Base-by-base conservation (phyloP, 2,329 filamentous ascomycete species). In the Mollisia scopiformis region DNA sequence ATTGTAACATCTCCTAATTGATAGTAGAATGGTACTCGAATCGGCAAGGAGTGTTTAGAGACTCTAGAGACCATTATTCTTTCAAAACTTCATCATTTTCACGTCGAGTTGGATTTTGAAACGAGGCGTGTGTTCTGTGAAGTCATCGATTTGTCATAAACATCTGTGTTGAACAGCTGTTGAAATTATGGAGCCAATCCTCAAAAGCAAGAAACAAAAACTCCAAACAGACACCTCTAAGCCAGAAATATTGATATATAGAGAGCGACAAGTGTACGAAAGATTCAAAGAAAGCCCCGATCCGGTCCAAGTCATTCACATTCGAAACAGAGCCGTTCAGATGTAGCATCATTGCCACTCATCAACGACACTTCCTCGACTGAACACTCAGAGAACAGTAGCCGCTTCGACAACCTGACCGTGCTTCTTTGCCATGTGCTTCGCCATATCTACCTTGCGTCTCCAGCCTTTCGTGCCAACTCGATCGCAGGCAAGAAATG, bases 401-500 rank as follows among this genome's bases (percentile, higher is more conserved):
- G 13, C 43, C 16, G 11, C 43, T 16, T 14, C 16, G 8, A 23
- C 21, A 6, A 6, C 11, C 28, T 47, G 23, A 5, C 2, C 16
- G 13, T 66, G 64, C 8, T 46, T 25, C 50, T 62, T 64, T 28
- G 58, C 52, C 37, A 64, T 55, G 31, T 68, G 66, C 59, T 64
- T 68, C 19, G 56, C 23, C 63, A 63, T 63, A 23, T 64, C 66
- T 6, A 11, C 30, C 35, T 57, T n/a, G n/a, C 62, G 53, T 19
- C 56, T 39, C 62, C 63, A 68, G 2, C 64, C 66, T 3, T 67
- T 67, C 13, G 37, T 57, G 1, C 63, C 66, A 19, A 66, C 28
- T 11, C 64, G 61, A 46, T 64, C 52, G 31, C 66, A 67, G 11
- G 62, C 66, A 2, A 46, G 53, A 13, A 64, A 49, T 13, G 55